A percentile compares a stretch with the other conserved stretches of the same genome.
Evolutionary conservation across 208 protist species (phyloP).

Genomic region (Trypanosoma theileri): DNA sequence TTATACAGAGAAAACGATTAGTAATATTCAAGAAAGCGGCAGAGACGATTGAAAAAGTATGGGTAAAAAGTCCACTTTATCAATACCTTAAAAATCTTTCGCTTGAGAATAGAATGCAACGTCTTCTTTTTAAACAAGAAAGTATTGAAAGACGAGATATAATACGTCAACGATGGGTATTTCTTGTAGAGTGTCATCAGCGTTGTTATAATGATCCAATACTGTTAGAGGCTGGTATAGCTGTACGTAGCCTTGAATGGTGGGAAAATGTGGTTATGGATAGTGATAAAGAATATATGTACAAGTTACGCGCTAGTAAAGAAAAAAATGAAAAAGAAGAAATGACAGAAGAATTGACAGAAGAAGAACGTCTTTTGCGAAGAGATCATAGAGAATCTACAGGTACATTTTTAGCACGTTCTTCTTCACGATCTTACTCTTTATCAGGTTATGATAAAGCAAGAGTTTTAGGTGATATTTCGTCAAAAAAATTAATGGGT

Average conservation of each 20-base stretch:
- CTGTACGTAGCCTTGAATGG: conserved; percentile 8
- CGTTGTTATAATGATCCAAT: conserved; percentile 53
- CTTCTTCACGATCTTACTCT: too few relatives aligned
- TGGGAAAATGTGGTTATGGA: conserved; percentile 17
- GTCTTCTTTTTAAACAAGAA: conserved; percentile 51
- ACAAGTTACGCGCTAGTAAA: not conserved
- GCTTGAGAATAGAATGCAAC: conserved; percentile 27
- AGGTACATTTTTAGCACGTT: too few relatives aligned
- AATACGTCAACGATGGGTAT: conserved; percentile 38
- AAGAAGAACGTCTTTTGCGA: too few relatives aligned
- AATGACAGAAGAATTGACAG: not conserved
- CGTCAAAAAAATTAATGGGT: not conserved
- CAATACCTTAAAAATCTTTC: conserved; percentile 21
- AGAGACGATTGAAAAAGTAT: conserved; percentile 49
- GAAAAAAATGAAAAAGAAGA: not conserved
- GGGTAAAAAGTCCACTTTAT: conserved; percentile 32
- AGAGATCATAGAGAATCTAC: too few relatives aligned
- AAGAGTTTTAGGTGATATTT: too few relatives aligned
- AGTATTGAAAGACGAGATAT: conserved; percentile 66
- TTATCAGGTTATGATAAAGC: too few relatives aligned
- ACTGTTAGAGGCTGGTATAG: conserved; percentile 35
- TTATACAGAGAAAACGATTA: conserved; percentile 1
- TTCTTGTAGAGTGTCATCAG: conserved; percentile 63
- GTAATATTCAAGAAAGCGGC: conserved; percentile 18
- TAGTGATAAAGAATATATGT: not conserved